Percentiles rank a stretch among this genome's conserved stretches.
phyloP scores from a whole-genome alignment of 208 protist species.

The Leishmania lainsoni region DNA sequence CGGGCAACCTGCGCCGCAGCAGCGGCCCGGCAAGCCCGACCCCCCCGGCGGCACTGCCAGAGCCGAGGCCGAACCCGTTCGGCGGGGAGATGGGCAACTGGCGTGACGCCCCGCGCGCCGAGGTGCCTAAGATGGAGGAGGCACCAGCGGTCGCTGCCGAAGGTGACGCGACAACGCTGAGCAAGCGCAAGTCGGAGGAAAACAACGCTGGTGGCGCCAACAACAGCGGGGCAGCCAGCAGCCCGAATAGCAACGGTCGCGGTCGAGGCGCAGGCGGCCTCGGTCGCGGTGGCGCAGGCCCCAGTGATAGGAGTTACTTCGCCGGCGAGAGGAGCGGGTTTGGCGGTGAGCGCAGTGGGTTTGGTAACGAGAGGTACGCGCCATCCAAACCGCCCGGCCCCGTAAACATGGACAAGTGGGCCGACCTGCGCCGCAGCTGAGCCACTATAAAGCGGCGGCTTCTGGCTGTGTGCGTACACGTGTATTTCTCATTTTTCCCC shows the following conservation, averaged over 20 bases:
- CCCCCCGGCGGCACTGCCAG: constrained; percentile 10
- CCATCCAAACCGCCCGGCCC: constrained; percentile 14
- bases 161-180: constrained; percentile 13
- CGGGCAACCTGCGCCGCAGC: constrained; percentile 14
- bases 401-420: constrained; percentile 27
- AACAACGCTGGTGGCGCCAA: neutral
- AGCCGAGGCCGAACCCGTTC: constrained; percentile 32
- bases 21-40: constrained; percentile 14
- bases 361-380: neutral
- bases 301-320: neutral
- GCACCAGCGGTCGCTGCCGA: constrained; percentile 1
- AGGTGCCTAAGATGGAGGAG: constrained; percentile 38
- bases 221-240: constrained; percentile 9
- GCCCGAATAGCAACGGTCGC: constrained; percentile 18
- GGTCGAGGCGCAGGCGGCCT: constrained; percentile 24
- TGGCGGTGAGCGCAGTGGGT: neutral
- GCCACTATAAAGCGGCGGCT: neutral
- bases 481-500: neutral
- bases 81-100: constrained; percentile 53
- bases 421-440: constrained; percentile 32
- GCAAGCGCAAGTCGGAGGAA: constrained; percentile 7
- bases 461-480: neutral
- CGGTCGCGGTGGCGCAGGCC: constrained; percentile 18
- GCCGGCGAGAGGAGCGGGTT: neutral
- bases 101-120: constrained; percentile 61